Conservation (phyloP, 345 rosid genomes). For the Eucalyptus regnans region DNA sequence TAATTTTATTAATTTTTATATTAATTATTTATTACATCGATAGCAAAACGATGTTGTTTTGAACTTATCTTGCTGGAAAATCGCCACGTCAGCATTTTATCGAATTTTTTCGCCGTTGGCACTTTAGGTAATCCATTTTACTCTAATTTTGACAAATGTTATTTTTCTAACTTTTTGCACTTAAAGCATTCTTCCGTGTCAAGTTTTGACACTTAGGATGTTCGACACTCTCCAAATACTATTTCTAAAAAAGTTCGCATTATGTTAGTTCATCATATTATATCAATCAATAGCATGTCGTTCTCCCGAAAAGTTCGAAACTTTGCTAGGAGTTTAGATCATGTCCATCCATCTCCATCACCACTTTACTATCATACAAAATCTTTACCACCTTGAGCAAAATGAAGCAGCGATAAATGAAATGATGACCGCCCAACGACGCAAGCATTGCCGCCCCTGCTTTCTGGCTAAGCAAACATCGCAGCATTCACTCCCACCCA, state of each 20-base stretch:
- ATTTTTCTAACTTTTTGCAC: no score
- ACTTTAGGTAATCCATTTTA: no score
- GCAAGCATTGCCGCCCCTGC: background rate
- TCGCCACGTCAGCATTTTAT: accelerated
- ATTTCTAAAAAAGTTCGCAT: no score
- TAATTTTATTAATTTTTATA: no score
- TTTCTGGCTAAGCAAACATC: background rate
- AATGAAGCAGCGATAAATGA: background rate
- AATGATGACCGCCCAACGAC: background rate
- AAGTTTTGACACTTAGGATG: accelerated
- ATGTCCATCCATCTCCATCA: background rate
- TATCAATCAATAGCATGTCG: background rate
- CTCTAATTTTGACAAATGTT: no score
- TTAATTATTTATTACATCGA: no score
- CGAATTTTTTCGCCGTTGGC: no score
- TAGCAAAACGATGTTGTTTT: accelerated
- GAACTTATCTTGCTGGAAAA: no score
- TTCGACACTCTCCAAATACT: no score
- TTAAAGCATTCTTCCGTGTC: accelerated
- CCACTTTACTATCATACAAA: background rate
- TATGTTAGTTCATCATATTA: no score
- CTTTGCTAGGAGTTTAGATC: background rate
- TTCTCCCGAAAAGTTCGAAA: background rate
- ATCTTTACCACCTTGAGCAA: background rate
- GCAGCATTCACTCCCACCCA: background rate